Conservation (phyloP, 257 asterid genomes). For the Jacaranda mimosifolia region DNA sequence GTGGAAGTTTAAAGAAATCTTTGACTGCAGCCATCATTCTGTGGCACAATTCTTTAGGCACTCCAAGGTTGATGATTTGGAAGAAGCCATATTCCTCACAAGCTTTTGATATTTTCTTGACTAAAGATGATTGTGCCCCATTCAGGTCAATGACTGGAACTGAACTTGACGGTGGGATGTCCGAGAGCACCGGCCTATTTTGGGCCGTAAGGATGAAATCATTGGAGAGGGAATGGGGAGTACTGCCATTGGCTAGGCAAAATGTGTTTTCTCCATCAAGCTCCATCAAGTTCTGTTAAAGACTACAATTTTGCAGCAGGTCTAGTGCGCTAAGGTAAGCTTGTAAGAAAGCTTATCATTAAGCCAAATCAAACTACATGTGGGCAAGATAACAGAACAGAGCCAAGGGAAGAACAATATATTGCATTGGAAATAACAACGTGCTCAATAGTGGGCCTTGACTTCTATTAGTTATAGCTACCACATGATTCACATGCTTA, state of each 20-base stretch:
- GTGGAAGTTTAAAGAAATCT: slow-evolving; percentile 2
- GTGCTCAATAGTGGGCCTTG: background rate
- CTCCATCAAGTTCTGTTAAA: background rate
- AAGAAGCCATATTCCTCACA: background rate
- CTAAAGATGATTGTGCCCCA: background rate
- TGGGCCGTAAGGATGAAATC: background rate
- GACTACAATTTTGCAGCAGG: background rate
- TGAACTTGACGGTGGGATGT: background rate
- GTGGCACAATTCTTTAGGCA: background rate
- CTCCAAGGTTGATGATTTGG: slow-evolving; percentile 15
- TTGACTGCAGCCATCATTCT: background rate
- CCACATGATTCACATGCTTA: slow-evolving; percentile 1
- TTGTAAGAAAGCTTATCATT: background rate
- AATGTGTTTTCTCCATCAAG: background rate
- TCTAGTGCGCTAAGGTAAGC: background rate
- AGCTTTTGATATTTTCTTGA: slow-evolving; percentile 12
- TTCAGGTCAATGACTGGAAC: background rate
- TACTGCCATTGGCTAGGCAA: background rate
- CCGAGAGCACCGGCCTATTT: background rate
- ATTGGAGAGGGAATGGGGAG: slow-evolving; percentile 3
- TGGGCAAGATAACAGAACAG: background rate
- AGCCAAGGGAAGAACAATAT: background rate
- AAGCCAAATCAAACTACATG: background rate
- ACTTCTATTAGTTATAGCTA: background rate
- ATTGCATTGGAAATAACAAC: background rate